Evolutionary conservation across 75 land plant species (phyloP).

Genomic region (Cupressus sempervirens): DNA sequence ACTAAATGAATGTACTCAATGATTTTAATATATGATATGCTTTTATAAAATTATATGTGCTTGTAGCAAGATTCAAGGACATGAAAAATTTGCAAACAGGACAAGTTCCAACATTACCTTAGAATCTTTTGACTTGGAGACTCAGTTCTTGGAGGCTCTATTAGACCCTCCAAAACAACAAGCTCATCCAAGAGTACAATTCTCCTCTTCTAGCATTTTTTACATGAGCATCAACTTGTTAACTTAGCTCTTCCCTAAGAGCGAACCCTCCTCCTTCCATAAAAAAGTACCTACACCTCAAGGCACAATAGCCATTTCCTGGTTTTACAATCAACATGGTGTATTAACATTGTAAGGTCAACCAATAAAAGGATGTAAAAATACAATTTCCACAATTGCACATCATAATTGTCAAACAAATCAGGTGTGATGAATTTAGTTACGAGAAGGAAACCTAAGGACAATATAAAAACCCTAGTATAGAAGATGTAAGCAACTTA

Average conservation of each 20-base stretch:
- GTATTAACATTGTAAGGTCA: too few species aligned
- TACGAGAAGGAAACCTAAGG: too few species aligned
- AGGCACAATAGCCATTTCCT: constrained; percentile 33
- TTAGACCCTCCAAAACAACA: constrained; percentile 70
- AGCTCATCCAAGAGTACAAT: constrained; percentile 65
- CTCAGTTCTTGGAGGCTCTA: constrained; percentile 36
- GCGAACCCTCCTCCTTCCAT: constrained; percentile 56
- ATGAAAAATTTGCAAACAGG: neutral
- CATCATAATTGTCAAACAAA: too few species aligned
- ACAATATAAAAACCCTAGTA: too few species aligned
- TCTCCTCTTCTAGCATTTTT: constrained; percentile 64
- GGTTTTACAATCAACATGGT: neutral
- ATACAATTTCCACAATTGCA: too few species aligned
- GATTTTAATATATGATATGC: neutral
- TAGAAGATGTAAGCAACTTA: too few species aligned
- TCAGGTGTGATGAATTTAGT: too few species aligned
- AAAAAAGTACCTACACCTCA: constrained; percentile 51
- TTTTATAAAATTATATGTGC: neutral
- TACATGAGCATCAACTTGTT: constrained; percentile 41
- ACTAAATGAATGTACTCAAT: neutral
- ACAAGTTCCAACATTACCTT: neutral
- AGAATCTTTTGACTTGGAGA: neutral
- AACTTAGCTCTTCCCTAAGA: constrained; percentile 41
- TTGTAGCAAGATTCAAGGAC: neutral
- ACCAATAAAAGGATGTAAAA: too few species aligned